Evolutionary conservation across 768 basidiomycete genomes (phyloP).

Genomic region (Rhizopogon vulgaris): DNA sequence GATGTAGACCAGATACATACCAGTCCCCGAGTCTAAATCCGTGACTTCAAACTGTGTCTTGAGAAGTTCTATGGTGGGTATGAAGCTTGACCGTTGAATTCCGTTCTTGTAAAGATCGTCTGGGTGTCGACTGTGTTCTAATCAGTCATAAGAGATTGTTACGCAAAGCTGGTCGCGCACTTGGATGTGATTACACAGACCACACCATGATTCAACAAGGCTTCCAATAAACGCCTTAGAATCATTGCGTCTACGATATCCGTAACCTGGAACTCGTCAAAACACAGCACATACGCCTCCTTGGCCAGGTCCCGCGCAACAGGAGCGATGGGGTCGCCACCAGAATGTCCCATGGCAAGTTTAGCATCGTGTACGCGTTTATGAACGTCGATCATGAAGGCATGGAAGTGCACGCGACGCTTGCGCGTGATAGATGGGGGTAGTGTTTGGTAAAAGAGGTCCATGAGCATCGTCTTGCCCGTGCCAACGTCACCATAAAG

Average conservation of each 20-base stretch:
- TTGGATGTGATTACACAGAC: constrained; percentile 97
- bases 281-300: constrained; percentile 83
- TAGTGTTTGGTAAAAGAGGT: constrained; percentile 86
- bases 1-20: constrained; percentile 33
- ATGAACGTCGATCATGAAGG: constrained; percentile 99
- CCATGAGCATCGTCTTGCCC: constrained; percentile 99
- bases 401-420: constrained; percentile 94
- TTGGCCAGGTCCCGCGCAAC: constrained; percentile 83
- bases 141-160: constrained; percentile 1
- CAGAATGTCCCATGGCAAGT: constrained; percentile 55
- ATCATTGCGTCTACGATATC: constrained; percentile 99
- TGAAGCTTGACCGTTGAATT: constrained; percentile 90
- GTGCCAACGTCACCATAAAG: constrained; percentile 96
- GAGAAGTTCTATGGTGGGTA: constrained; percentile 91
- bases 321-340: constrained; percentile 80
- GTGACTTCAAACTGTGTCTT: constrained; percentile 83
- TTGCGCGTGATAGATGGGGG: constrained; percentile 60
- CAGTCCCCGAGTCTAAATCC: constrained; percentile 93
- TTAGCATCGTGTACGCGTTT: constrained; percentile 86
- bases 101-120: constrained; percentile 98
- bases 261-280: constrained; percentile 99
- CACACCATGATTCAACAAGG: constrained; percentile 82
- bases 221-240: constrained; percentile 80
- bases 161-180: constrained; percentile 40
- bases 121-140: constrained; percentile 77